Evolutionary conservation across 1,139 yeast species (phyloP).

Genomic region (Candida tropicalis): DNA sequence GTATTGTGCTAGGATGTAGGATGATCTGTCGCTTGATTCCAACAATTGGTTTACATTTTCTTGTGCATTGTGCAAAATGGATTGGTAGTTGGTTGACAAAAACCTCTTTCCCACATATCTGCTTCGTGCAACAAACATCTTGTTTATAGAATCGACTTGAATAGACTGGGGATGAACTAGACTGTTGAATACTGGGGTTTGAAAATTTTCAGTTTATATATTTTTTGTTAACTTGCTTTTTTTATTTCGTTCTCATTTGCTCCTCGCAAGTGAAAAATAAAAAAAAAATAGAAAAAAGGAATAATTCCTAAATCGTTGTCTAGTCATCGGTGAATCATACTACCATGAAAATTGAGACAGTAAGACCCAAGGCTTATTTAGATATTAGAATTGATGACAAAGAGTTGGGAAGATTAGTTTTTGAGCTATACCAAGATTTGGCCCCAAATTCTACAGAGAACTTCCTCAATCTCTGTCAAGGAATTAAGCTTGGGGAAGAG

Average conservation of each 20-base stretch:
- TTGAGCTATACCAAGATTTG: constrained; percentile 51
- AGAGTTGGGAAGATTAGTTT: constrained; percentile 63
- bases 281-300: no score
- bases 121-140: constrained; percentile 1
- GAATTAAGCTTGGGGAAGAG: constrained; percentile 27
- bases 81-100: constrained; percentile 10
- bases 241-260: background rate
- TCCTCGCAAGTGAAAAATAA: no score
- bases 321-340: background rate
- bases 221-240: no score
- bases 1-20: constrained; percentile 68
- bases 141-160: no score
- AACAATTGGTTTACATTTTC: constrained; percentile 45
- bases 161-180: no score
- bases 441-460: constrained; percentile 67
- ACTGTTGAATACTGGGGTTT: no score
- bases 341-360: constrained; percentile 36
- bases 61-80: constrained; percentile 36
- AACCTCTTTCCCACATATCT: constrained; percentile 2
- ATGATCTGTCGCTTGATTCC: constrained; percentile 60
- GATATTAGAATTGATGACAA: constrained; percentile 57
- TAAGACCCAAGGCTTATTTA: constrained; percentile 47
- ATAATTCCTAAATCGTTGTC: no score
- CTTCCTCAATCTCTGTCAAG: constrained; percentile 50
- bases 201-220: no score